A percentile compares a stretch with the other conserved stretches of the same genome.
Evolutionary conservation across 2,329 filamentous ascomycete genomes (phyloP).

Genomic region (Diaporthe aspalathi): DNA sequence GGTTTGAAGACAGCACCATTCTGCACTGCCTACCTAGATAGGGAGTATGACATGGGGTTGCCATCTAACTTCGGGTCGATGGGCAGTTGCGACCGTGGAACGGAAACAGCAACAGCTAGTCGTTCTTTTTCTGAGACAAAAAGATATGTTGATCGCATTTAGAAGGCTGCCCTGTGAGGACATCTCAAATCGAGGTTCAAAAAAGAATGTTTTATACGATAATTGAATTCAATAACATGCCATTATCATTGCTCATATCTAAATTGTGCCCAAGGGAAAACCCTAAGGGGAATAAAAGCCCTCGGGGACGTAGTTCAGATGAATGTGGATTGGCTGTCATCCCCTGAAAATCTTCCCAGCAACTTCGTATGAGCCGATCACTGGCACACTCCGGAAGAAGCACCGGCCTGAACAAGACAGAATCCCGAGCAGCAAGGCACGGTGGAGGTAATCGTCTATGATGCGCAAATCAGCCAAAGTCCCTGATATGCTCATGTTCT

Average conservation of each 20-base stretch:
- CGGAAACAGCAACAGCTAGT: too few relatives aligned
- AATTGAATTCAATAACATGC: background rate
- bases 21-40: too few relatives aligned
- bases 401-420: background rate
- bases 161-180: too few relatives aligned
- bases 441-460: background rate
- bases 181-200: too few relatives aligned
- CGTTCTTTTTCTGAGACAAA: too few relatives aligned
- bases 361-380: background rate
- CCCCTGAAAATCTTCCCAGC: background rate
- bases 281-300: slow-evolving; percentile 20
- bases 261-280: slow-evolving; percentile 16
- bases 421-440: slow-evolving; percentile 7
- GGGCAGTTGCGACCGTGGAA: too few relatives aligned
- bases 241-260: background rate
- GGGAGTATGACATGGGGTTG: too few relatives aligned
- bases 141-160: too few relatives aligned
- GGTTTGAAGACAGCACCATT: too few relatives aligned
- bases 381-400: background rate
- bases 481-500: background rate
- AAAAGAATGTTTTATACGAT: too few relatives aligned
- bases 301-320: background rate
- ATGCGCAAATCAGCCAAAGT: background rate
- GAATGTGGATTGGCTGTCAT: slow-evolving; percentile 15
- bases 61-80: too few relatives aligned